Base-by-base conservation (phyloP, 345 rosid genomes). In the Clausena lansium region DNA sequence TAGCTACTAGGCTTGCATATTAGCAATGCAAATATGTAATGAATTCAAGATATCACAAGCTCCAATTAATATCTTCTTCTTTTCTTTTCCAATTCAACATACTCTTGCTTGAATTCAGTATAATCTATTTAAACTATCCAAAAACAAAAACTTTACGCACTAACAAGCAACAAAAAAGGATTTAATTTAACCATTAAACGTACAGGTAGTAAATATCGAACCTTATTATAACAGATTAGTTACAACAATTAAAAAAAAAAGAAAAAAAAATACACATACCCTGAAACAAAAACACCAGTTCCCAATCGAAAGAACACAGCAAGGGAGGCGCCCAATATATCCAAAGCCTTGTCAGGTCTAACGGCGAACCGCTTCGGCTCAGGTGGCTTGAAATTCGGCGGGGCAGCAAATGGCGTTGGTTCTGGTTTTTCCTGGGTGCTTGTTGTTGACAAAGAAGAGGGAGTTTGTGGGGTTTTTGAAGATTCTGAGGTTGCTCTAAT, bases 201-300 rank as follows among this genome's bases (percentile, higher is more conserved):
- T 47, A 69, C 24, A 25, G 22, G 36, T 69, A 69, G 24, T 25
- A 19, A 28, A 4, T 27, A 47, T 7, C 36, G 47, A 52, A 69
- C 3, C 10, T n/a, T n/a, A n/a, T n/a, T n/a, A 24, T 47, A 25
- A 13, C 8, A 47, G 10, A 14, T 9, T 13, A 70, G 9, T 47
- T 28, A 63, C 72, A 24, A 4, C 3, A 77, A 54, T 22, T 11
- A 66, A 11, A 20, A 17, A 36, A 64, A 38, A 13, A 32, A 47
- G 25, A 22, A 54, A 38, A 33, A 67, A 25, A 54, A 60, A 8
- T 6, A 27, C 10, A 4, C 66, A 27, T 86, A 93, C 98, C 98
- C 98, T 66, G 91, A 85, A 84, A 83, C 91, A 77, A 93, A 92
- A 81, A 86, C 87, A 9, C 97, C 98, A 62, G 98, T 91, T 17